Percentiles rank a stretch among this genome's conserved stretches.
Evolutionary conservation across 768 basidiomycete species (phyloP).

Genomic region (Brasilioporus rufonigricans): DNA sequence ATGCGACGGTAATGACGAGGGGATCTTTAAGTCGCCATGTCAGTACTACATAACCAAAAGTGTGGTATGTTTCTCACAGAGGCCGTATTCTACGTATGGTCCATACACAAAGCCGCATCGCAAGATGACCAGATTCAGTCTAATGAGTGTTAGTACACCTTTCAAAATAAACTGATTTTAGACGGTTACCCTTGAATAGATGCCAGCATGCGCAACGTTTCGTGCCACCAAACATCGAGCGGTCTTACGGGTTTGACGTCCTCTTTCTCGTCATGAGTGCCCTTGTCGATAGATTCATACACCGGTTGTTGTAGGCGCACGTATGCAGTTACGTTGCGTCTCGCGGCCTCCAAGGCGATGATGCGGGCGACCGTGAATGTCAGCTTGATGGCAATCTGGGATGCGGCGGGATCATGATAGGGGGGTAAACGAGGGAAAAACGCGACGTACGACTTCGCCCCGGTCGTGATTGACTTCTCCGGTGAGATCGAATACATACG

Average conservation of each 20-base stretch:
- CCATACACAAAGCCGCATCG: constrained; percentile 78
- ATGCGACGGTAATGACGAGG: constrained; percentile 68
- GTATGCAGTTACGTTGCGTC: constrained; percentile 74
- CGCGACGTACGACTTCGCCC: constrained; percentile 59
- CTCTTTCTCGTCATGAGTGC: constrained; percentile 65
- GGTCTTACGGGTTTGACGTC: constrained; percentile 68
- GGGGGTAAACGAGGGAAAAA: not conserved
- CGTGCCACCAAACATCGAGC: constrained; percentile 87
- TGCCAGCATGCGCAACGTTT: constrained; percentile 71
- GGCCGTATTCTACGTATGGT: constrained; percentile 72
- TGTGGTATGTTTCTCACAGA: constrained; percentile 42
- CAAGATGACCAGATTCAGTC: constrained; percentile 78
- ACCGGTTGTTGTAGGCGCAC: constrained; percentile 75
- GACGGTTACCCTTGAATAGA: constrained; percentile 64
- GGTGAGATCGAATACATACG: constrained; percentile 83
- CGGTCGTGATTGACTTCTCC: constrained; percentile 78
- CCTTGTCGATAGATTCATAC: constrained; percentile 72
- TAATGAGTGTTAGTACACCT: constrained; percentile 28
- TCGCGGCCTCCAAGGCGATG: constrained; percentile 77
- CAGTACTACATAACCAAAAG: constrained; percentile 9
- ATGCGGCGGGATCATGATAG: constrained; percentile 4
- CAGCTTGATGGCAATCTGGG: constrained; percentile 72
- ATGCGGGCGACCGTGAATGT: constrained; percentile 68
- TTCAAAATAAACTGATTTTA: not conserved
- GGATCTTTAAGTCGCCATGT: constrained; percentile 47